Evolutionary conservation across 140 eudicot species (phyloP).

Genomic region (Erigeron philadelphicus): DNA sequence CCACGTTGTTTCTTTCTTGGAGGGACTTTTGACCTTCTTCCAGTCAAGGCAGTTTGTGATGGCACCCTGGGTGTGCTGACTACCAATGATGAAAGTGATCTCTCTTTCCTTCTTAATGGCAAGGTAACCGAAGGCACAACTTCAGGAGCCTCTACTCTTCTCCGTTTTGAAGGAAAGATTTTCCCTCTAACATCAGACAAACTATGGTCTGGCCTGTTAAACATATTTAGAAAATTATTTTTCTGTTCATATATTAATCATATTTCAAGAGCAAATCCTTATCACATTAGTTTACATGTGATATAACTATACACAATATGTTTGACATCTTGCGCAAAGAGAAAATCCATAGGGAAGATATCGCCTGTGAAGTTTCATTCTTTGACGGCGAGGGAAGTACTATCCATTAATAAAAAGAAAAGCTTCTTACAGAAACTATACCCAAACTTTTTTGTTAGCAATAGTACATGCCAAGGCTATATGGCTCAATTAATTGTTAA

Average conservation of each 20-base stretch:
- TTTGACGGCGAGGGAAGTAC: no score
- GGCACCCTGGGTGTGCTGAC: slow-evolving; percentile 79
- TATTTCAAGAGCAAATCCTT: not conserved
- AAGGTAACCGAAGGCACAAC: slow-evolving; percentile 38
- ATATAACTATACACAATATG: not conserved
- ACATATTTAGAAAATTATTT: not conserved
- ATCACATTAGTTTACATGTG: slow-evolving; percentile 16
- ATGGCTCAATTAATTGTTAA: no score
- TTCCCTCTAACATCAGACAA: slow-evolving; percentile 66
- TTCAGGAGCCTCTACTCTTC: slow-evolving; percentile 56
- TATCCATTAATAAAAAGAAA: no score
- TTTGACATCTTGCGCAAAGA: no score
- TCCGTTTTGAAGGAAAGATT: slow-evolving; percentile 71
- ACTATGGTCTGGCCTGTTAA: slow-evolving; percentile 84
- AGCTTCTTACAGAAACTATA: no score
- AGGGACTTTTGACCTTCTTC: slow-evolving; percentile 63
- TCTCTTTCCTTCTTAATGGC: slow-evolving; percentile 78
- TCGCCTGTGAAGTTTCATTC: no score
- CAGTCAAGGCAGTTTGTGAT: slow-evolving; percentile 59
- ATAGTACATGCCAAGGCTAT: no score
- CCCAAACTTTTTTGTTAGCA: no score
- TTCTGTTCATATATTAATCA: slow-evolving; percentile 9
- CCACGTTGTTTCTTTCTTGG: slow-evolving; percentile 59
- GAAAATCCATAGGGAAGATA: no score
- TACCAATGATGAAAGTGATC: slow-evolving; percentile 84